Evolutionary conservation across 306 rosid species (phyloP).

Genomic region (Neltuma alba): DNA sequence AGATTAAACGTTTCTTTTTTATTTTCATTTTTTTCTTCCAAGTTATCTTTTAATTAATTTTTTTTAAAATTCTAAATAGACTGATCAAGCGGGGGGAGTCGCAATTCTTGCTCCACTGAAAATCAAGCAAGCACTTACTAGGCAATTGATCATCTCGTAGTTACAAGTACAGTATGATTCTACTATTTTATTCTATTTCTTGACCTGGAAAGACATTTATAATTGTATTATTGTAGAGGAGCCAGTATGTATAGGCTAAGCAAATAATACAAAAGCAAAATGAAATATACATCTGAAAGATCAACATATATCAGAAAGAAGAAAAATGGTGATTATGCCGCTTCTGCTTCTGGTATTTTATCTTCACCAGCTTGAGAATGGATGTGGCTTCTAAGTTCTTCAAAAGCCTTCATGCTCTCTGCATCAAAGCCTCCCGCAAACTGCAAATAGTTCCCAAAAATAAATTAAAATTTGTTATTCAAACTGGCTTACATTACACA

Average conservation of each 20-base stretch:
- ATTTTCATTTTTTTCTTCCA: no score
- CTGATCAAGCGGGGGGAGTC: no score
- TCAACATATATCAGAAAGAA: background rate
- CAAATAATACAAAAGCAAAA: constrained; percentile 23
- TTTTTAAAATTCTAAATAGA: no score
- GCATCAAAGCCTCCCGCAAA: constrained; percentile 92
- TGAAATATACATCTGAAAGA: constrained; percentile 44
- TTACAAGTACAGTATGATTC: background rate
- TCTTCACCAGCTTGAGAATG: constrained; percentile 44
- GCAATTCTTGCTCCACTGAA: background rate
- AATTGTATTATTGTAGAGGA: constrained; percentile 13
- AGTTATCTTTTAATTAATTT: no score
- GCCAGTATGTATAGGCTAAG: constrained; percentile 19
- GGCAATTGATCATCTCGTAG: background rate
- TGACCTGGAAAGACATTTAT: background rate
- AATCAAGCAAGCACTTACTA: background rate
- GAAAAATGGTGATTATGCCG: background rate
- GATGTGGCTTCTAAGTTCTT: constrained; percentile 75
- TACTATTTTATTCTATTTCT: background rate
- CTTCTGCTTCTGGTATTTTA: constrained; percentile 45
- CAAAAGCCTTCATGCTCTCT: constrained; percentile 90
- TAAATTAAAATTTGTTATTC: constrained; percentile 5
- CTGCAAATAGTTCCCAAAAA: constrained; percentile 50
- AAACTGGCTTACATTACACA: constrained; percentile 4
- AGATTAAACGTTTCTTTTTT: no score